A percentile compares a stretch with the other conserved stretches of the same genome.
These are phyloP conservation scores for Lophiotrema nucula DNA, from an alignment of 495 filamentous ascomycete genomes.

Conservation along the genomic window DNA sequence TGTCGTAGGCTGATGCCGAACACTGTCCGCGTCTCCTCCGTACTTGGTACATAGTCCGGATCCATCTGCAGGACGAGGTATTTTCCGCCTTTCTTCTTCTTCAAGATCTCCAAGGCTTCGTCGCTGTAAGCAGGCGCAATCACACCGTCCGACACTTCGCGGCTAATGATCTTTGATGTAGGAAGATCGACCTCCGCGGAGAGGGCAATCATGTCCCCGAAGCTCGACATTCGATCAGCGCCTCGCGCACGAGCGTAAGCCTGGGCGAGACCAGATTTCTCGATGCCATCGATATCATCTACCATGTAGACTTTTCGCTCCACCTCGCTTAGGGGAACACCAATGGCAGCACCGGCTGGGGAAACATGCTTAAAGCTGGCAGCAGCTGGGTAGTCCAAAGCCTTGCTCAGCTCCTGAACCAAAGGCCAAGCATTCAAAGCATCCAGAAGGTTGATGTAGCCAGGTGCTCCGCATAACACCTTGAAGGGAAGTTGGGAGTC, in stretches of 20 bases:
- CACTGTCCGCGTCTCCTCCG: conserved; percentile 76
- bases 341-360: conserved; percentile 92
- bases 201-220: conserved; percentile 93
- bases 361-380: conserved; percentile 98
- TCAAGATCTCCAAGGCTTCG: conserved; percentile 84
- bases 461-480: conserved; percentile 86
- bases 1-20: conserved; percentile 85
- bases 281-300: conserved; percentile 85
- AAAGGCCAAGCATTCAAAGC: conserved; percentile 95
- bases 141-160: conserved; percentile 95
- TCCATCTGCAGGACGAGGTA: conserved; percentile 97
- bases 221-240: conserved; percentile 95
- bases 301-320: conserved; percentile 98
- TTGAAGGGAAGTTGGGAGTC: conserved; percentile 85
- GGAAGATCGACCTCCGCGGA: conserved; percentile 81
- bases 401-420: conserved; percentile 91
- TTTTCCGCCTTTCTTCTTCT: conserved; percentile 97
- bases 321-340: conserved; percentile 74
- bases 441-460: conserved; percentile 96
- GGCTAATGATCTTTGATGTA: conserved; percentile 93
- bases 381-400: conserved; percentile 83
- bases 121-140: conserved; percentile 83
- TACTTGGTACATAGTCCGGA: conserved; percentile 71
- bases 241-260: conserved; percentile 94
- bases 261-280: conserved; percentile 80